phyloP scores from a whole-genome alignment of 2,329 filamentous ascomycete genomes.

The Fusarium mundagurra region DNA sequence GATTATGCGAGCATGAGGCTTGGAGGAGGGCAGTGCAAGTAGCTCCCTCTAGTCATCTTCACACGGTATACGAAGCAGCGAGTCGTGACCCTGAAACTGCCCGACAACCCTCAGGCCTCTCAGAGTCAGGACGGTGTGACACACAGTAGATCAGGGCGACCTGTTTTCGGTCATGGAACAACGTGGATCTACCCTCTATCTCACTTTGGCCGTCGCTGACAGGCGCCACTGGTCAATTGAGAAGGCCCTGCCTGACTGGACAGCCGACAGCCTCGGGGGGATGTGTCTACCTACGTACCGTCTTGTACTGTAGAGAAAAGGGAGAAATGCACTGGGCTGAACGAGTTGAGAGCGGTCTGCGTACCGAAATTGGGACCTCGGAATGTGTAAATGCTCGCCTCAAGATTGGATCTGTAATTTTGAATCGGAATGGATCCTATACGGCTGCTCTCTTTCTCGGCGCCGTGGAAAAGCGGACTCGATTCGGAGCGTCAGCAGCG shows the following conservation, averaged over 20 bases:
- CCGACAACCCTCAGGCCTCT: not conserved
- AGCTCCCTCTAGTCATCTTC: not conserved
- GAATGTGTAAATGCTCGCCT: constrained; percentile 22
- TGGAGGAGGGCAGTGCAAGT: constrained; percentile 18
- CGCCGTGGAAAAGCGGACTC: constrained; percentile 26
- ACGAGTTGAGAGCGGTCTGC: not conserved
- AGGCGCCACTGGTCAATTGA: constrained; percentile 34
- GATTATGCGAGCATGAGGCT: constrained; percentile 16
- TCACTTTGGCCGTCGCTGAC: constrained; percentile 29
- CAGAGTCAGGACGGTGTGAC: constrained; percentile 27
- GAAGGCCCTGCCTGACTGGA: constrained; percentile 28
- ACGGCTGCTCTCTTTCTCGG: constrained; percentile 16
- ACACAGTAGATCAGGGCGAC: constrained; percentile 26
- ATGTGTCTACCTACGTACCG: not conserved
- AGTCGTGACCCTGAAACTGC: constrained; percentile 13
- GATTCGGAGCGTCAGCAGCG: constrained; percentile 28
- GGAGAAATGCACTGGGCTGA: not conserved
- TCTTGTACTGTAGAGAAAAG: constrained; percentile 3
- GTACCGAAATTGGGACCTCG: constrained; percentile 38
- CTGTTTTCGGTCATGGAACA: constrained; percentile 25
- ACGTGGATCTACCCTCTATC: constrained; percentile 34
- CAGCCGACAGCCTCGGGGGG: not conserved
- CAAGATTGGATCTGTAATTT: constrained; percentile 9
- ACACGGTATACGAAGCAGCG: constrained; percentile 7
- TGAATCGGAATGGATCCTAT: constrained; percentile 32